A percentile compares a stretch with the other conserved stretches of the same genome.
phyloP scores from a whole-genome alignment of 176 grass and related monocot genomes.

The Phoenix dactylifera region DNA sequence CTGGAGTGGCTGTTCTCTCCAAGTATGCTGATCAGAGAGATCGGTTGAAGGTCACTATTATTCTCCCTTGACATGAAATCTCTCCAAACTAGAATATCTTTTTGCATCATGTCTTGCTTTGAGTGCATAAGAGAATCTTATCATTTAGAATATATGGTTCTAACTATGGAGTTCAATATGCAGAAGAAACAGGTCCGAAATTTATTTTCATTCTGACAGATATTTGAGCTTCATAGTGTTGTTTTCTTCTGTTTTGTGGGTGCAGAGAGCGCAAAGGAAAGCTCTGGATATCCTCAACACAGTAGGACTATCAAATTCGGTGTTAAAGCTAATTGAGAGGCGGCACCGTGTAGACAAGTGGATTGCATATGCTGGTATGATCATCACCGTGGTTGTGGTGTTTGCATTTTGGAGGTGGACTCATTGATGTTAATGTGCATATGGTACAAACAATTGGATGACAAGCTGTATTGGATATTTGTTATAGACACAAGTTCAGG shows the following conservation, averaged over 20 bases:
- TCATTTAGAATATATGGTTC: too few species aligned
- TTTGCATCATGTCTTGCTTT: too few species aligned
- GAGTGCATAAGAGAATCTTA: too few species aligned
- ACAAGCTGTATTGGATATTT: too few species aligned
- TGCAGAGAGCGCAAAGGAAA: slow-evolving; percentile 92
- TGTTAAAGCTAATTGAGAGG: slow-evolving; percentile 84
- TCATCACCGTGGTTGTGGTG: slow-evolving; percentile 50
- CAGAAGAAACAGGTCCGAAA: too few species aligned
- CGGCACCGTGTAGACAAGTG: slow-evolving; percentile 77
- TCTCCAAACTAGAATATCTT: background rate
- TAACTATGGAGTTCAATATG: too few species aligned
- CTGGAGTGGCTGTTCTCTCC: slow-evolving; percentile 80
- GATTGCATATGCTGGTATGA: slow-evolving; percentile 86
- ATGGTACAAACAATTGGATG: too few species aligned
- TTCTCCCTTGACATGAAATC: background rate
- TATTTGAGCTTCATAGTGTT: background rate
- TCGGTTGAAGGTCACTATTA: slow-evolving; percentile 59
- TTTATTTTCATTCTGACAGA: too few species aligned
- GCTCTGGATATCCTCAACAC: slow-evolving; percentile 91
- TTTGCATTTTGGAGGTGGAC: slow-evolving; percentile 67
- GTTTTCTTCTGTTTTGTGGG: background rate
- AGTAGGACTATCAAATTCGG: slow-evolving; percentile 77
- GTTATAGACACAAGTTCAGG: too few species aligned
- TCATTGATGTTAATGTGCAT: slow-evolving; percentile 30
- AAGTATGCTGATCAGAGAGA: slow-evolving; percentile 92